Evolutionary conservation across 305 asterid species (phyloP), one percentile per base, ranked within the genome.

Genomic region (Stenogyne calaminthoides): DNA sequence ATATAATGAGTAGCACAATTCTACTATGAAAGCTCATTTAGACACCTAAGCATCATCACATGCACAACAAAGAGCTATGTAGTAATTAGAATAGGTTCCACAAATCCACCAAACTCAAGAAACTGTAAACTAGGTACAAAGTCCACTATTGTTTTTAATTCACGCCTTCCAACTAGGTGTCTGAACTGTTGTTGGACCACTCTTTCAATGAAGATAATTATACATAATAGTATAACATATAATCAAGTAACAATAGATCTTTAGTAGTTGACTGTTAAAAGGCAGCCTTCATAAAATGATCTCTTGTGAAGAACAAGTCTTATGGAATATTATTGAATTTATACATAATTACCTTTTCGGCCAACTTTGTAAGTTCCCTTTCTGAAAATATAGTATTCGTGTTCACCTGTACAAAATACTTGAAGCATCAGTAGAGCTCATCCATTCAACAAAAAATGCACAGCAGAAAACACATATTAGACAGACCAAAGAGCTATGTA

Each of bases 331-430:
- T 66, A 57, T 59, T 67, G n/a, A 56, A 52, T 22, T n/a, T 15
- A 57, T 56, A 15, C 3, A 55, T 66, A 57, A 44, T 52, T 64
- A 91, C 98, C 98, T 95, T 84, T 95, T 76, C 98, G 91, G 51
- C 98, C 99, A 66, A 87, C 96, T 88, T 87, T 89, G 80, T 92
- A 95, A 14, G 91, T 80, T 69, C 99, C 99, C 78, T 82, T 84
- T 16, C 83, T 80, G 85, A 88, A 88, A 71, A 95, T 85, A 83
- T 90, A 88, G 76, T 89, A 95, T 71, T 78, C 88, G 37, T 88
- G 84, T 85, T 95, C 97, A 75, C 89, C 99, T 90, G 95, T 63
- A 57, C 61, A 72, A 79, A 68, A 61, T 64, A 64, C 18, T 5
- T 44, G 73, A 64, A 78, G 62, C 70, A 32, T 76, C 49, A 84